Base-by-base conservation (phyloP, 257 asterid genomes). In the Rhazya stricta region DNA sequence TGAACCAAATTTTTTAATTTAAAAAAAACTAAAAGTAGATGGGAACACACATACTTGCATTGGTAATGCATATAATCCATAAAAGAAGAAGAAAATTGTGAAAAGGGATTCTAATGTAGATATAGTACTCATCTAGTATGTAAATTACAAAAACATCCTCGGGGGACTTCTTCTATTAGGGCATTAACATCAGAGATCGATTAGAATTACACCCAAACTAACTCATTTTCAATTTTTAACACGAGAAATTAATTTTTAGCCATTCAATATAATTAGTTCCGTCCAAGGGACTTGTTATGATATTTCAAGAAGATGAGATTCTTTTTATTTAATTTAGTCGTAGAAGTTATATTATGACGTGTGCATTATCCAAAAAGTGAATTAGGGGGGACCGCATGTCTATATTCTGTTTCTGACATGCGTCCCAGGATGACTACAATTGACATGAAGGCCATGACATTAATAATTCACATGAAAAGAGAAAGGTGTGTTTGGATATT, bases 381-480 rank as follows among this genome's bases (percentile, higher is more conserved):
- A 39, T 18, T 18, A 46, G 51, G 27, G 27, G 54, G 36, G 56
- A 27, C 70, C 37, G 46, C 48, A 7, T 65, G 70, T 72, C 29
- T 56, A 57, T 54, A 37, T 37, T 72, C 51, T 72, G 66, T 72
- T 70, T 54, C 34, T 27, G 25, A 53, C 54, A 37, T 57, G 76
- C 51, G 23, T 34, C 45, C 62, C 50, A 19, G 43, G 16, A 9
- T 71, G 50, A 37, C 29, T 53, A 36, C 53, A 4, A 45, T 69
- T 46, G 10, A 77, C 67, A 70, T 61, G 72, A 50, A 48, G 16
- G 45, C 67, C 76, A 77, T 71, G 8, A 16, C 43, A 48, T 19
- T 18, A 6, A 48, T 25, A 70, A 50, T 50, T 54, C 62, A 54
- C 62, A n/a, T n/a, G n/a, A 8, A 54, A 54, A 54, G 4, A 9